Conservation (phyloP, 2,329 filamentous ascomycete genomes). For the Lasiodiplodia sp. region DNA sequence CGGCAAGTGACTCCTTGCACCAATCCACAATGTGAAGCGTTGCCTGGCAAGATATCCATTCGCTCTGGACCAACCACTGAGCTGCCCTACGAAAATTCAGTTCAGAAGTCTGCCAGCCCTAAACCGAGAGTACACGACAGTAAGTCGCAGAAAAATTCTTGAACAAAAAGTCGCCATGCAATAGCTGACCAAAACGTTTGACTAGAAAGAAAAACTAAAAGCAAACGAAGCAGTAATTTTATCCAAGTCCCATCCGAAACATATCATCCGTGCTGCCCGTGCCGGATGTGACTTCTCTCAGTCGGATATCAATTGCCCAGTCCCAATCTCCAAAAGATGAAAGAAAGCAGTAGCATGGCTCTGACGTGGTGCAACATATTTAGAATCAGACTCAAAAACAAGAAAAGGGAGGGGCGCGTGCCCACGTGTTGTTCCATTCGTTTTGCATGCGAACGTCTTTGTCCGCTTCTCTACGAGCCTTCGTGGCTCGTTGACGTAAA, state of each 20-base stretch:
- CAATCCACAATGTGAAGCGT: background rate
- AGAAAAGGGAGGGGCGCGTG: background rate
- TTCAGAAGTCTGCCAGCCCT: background rate
- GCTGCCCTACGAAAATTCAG: background rate
- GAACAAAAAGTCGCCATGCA: background rate
- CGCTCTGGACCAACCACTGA: background rate
- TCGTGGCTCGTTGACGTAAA: background rate
- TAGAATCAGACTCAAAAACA: background rate
- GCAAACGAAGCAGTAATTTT: constrained; percentile 2
- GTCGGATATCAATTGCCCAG: constrained; percentile 25
- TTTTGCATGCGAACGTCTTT: background rate
- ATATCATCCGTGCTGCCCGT: constrained; percentile 12
- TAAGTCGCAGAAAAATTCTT: background rate
- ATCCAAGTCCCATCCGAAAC: constrained; percentile 22
- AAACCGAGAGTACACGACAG: constrained; percentile 3
- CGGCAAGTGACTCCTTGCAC: background rate
- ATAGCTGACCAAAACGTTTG: background rate
- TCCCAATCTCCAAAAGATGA: background rate
- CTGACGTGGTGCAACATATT: background rate
- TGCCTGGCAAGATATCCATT: background rate
- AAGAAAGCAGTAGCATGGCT: background rate
- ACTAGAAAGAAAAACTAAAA: background rate
- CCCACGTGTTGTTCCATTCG: background rate
- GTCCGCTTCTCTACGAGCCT: constrained; percentile 1
- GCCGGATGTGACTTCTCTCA: constrained; percentile 25